Evolutionary conservation across 805 yeast genomes (phyloP).

Genomic region (Candida berthetii): DNA sequence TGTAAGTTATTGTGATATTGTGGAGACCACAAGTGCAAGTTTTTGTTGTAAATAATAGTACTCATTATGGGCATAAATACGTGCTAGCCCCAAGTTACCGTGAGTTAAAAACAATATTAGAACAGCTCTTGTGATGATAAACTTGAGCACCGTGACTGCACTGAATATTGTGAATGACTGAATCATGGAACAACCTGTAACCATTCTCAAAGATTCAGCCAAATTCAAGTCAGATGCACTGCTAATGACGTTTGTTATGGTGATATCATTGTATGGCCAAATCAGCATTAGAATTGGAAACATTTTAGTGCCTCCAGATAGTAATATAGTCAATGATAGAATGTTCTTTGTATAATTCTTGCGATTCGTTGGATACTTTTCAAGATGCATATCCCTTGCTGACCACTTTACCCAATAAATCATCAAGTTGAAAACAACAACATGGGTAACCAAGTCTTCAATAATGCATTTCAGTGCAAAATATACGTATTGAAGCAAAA

Average conservation of each 20-base stretch:
- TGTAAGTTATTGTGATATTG: background rate
- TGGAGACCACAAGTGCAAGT: background rate
- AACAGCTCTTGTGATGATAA: slow-evolving; percentile 8
- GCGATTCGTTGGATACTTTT: slow-evolving; percentile 3
- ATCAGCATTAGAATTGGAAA: slow-evolving; percentile 91
- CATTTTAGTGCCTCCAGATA: slow-evolving; percentile 74
- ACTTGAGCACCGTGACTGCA: slow-evolving; percentile 5
- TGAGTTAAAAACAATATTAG: slow-evolving; percentile 10
- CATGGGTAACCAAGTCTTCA: slow-evolving; percentile 37
- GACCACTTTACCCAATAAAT: slow-evolving; percentile 23
- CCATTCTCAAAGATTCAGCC: slow-evolving; percentile 56
- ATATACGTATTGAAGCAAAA: slow-evolving; percentile 45
- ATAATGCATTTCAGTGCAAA: slow-evolving; percentile 48
- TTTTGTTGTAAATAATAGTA: background rate
- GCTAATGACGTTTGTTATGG: slow-evolving; percentile 53
- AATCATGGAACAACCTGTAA: slow-evolving; percentile 22
- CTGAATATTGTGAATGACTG: slow-evolving; percentile 8
- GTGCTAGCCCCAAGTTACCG: background rate
- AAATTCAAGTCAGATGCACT: slow-evolving; percentile 54
- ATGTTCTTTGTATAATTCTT: slow-evolving; percentile 9
- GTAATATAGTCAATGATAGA: slow-evolving; percentile 61
- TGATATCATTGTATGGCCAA: slow-evolving; percentile 91
- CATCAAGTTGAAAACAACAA: slow-evolving; percentile 24
- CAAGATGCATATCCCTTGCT: slow-evolving; percentile 6
- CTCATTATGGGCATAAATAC: background rate